Evolutionary conservation across 192 early-diverging fungal genomes (phyloP).

Genomic region (Gryganskiella cystojenkinii): DNA sequence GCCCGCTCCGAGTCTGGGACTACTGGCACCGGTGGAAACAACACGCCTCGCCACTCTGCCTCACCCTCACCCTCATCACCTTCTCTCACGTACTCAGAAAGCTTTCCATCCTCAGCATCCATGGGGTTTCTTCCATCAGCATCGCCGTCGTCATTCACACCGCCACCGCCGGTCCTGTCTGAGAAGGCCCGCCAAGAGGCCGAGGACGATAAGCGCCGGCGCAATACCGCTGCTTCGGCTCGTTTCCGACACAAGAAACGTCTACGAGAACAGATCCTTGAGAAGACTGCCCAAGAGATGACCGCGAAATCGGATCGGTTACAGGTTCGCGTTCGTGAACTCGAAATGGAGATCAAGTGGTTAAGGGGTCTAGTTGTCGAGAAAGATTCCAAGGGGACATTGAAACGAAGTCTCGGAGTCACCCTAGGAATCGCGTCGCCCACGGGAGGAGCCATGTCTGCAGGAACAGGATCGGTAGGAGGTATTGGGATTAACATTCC

Average conservation of each 20-base stretch:
- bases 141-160: too few species aligned
- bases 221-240: constrained; percentile 96
- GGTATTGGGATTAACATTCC: too few species aligned
- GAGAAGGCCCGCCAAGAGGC: too few species aligned
- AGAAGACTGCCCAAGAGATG: constrained; percentile 87
- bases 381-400: constrained; percentile 60
- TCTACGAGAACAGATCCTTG: constrained; percentile 86
- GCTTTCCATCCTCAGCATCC: background rate
- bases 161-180: too few species aligned
- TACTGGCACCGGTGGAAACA: background rate
- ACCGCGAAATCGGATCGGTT: constrained; percentile 76
- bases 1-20: background rate
- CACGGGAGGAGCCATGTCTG: too few species aligned
- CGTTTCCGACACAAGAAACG: constrained; percentile 97
- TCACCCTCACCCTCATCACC: background rate
- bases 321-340: constrained; percentile 83
- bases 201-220: constrained; percentile 88
- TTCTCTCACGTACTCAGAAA: background rate
- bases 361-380: constrained; percentile 84
- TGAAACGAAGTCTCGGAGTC: background rate
- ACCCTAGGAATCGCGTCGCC: too few species aligned
- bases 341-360: constrained; percentile 96
- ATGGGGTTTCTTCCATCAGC: too few species aligned
- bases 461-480: too few species aligned
- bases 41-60: background rate